A percentile compares a stretch with the other conserved stretches of the same genome.
Evolutionary conservation across 768 basidiomycete species (phyloP).

Genomic region (Pulveroboletus sp.): DNA sequence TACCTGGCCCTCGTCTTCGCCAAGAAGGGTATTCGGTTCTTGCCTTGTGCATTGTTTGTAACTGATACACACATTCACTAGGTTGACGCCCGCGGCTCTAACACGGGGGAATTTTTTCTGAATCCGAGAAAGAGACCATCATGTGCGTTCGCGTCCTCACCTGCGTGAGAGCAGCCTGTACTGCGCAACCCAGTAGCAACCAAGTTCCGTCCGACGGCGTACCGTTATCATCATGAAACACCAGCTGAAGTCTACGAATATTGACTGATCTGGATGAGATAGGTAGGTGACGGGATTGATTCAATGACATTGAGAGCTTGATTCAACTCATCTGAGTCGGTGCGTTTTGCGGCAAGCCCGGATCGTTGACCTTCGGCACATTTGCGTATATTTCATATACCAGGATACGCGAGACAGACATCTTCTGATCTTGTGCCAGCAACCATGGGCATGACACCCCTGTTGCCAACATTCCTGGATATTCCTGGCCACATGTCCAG

Average conservation of each 20-base stretch:
- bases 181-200: not conserved
- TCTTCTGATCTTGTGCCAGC: not conserved
- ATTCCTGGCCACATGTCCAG: too few relatives aligned
- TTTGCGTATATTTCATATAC: not conserved
- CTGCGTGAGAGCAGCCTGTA: not conserved
- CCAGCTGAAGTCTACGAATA: not conserved
- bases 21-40: not conserved
- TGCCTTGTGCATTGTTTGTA: not conserved
- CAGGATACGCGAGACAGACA: not conserved
- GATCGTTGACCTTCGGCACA: not conserved
- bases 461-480: too few relatives aligned
- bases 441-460: too few relatives aligned
- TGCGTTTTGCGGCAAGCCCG: not conserved
- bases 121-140: not conserved
- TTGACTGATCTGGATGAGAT: not conserved
- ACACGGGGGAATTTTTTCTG: not conserved
- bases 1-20: not conserved
- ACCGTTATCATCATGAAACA: not conserved
- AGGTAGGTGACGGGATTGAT: not conserved
- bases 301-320: not conserved
- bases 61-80: not conserved
- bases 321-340: not conserved
- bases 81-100: not conserved
- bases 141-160: not conserved
- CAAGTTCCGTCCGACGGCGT: constrained; percentile 1